These are phyloP conservation scores for Straminergon stramineum DNA, from an alignment of 225 moss, liverwort and hornwort species.

Conservation along the genomic window DNA sequence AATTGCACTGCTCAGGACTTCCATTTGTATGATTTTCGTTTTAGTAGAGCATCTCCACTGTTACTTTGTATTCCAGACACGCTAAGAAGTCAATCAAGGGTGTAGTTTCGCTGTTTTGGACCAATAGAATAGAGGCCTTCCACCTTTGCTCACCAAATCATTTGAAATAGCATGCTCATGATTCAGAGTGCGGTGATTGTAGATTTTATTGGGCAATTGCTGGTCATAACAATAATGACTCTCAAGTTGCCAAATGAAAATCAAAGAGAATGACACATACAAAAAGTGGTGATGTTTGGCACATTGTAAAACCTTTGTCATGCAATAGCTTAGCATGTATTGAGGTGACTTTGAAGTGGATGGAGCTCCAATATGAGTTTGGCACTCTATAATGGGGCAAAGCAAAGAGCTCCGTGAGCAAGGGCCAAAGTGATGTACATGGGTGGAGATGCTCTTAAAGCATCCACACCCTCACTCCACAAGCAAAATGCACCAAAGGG, in stretches of 20 bases:
- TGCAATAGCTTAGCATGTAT: fast-evolving
- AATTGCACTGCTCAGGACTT: background rate
- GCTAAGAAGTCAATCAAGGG: background rate
- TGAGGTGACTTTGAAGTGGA: fast-evolving
- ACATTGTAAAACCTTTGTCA: fast-evolving
- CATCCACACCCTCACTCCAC: background rate
- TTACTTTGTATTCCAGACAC: background rate
- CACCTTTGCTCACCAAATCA: background rate
- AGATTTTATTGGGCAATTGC: fast-evolving
- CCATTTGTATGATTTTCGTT: background rate
- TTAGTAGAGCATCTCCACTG: background rate
- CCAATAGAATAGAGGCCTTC: background rate
- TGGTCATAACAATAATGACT: background rate
- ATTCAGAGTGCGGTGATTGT: fast-evolving
- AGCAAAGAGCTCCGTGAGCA: fast-evolving
- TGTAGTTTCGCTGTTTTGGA: background rate
- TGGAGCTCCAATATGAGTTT: fast-evolving
- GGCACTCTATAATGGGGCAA: fast-evolving
- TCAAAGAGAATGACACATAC: fast-evolving
- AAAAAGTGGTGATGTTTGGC: background rate
- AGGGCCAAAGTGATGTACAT: background rate
- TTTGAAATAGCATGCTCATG: background rate
- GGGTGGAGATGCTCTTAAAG: background rate
- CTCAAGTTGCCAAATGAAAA: background rate
- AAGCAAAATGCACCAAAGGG: fast-evolving